Evolutionary conservation across 352 stramenopile genomes (phyloP), one percentile per base, ranked within the genome.

Genomic region (Globisporangium paddicum): DNA sequence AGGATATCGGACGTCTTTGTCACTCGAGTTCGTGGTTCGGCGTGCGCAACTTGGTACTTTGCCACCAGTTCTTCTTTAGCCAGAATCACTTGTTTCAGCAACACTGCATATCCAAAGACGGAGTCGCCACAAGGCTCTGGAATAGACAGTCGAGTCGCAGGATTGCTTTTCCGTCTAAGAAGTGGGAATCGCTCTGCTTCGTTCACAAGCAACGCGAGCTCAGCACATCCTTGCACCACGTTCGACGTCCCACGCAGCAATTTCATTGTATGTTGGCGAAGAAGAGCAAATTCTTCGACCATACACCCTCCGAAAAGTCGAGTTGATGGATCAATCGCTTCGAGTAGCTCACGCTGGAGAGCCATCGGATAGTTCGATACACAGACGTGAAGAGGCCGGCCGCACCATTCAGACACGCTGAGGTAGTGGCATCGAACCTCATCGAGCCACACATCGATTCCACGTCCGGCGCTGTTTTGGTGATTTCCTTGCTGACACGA

Each of bases 191-290:
- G 16, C 25, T 55, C 51, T 16, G 32, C 42, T 30, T 60, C 44
- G 51, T 65, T 56, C 25, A 65, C 51, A 23, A 65, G 51, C 51
- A 65, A 13, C 19, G 51, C 50, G 35, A 65, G 50, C 35, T 65
- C 51, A 8, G 21, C 44, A 30, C 59, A 60, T 10, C 8, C 5
- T 35, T 47, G 34, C 6, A 65, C 34, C 5, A 55, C 51, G 4
- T 48, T 35, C 14, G 35, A 18, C 18, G 14, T 40, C 10, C 21
- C 10, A 11, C 6, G 2, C 21, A 60, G 21, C 13, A 55, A 9
- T 19, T 26, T 19, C 25, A 65, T 11, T 11, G 42, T 28, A 13
- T 25, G 19, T 9, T 32, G 16, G 7, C 18, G 25, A 13, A 50
- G 25, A 11, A 25, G 28, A 0, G 16, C 14, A 16, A 60, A 38